Base-by-base conservation (phyloP, 1,139 yeast species). In the Blastobotrys elegans region DNA sequence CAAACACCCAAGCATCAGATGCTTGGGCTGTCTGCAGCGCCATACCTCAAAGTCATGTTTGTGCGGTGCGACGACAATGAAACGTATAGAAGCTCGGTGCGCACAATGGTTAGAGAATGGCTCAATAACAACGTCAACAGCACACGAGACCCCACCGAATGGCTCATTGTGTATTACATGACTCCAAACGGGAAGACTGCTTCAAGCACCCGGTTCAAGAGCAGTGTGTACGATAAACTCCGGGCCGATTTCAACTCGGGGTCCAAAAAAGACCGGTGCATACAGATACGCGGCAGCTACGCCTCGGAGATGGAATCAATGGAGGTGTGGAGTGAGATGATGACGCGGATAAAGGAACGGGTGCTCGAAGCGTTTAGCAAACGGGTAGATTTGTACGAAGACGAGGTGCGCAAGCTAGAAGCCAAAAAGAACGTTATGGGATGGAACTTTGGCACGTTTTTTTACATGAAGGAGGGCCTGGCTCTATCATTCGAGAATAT, bases 81-180 rank as follows among this genome's bases (percentile, higher is more conserved):
- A 16, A 77, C 78, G 1, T 92, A 92, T 64, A 73, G 95, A 54
- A 68, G 83, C 0, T 85, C 83, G 56, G 89, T 84, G 0, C 75
- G 98, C 42, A 95, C 95, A 1, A 71, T 88, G 57, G 77, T 90
- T 27, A 74, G 76, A 47, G 95, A 85, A 59, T 92, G 98, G 98
- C 70, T 86, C 31, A 67, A 74, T 16, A 67, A 74, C 44, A 58
- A 54, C 37, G 77, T 83, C 41, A 69, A 62, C 47, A 66, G 59
- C 38, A 65, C 59, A 37, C 67, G 70, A 51, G 75, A 76, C 32
- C 74, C 76, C 1, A 67, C 80, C 8, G 86, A 83, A 50, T 84
- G 92, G 85, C 70, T 79, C 55, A 73, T 88, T 16, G 66, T 87
- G 0, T 72, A 79, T 48, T 79, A 75, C 57, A 63, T 74, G 1